Conservation (phyloP, 805 yeast species). For the Saturnispora gosingensis region DNA sequence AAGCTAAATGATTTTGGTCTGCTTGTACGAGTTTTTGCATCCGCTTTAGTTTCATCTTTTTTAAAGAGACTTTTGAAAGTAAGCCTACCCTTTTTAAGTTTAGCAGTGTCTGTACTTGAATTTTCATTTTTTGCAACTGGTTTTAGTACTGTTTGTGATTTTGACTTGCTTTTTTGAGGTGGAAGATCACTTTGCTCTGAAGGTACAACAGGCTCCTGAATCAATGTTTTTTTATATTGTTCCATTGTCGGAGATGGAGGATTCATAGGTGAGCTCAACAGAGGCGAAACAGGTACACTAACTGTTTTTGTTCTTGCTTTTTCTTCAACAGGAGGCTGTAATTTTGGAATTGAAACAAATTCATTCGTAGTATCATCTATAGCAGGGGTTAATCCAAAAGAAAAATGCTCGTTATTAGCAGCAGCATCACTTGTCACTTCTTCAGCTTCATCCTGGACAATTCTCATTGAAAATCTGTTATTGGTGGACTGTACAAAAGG, state of each 20-base stretch:
- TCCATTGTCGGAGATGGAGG: conserved; percentile 13
- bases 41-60: conserved; percentile 6
- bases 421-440: conserved; percentile 1
- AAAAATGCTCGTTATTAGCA: not conserved
- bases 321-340: not conserved
- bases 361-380: conserved; percentile 1
- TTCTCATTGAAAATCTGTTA: conserved; percentile 20
- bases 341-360: not conserved
- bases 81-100: conserved; percentile 18
- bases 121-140: not conserved
- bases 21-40: not conserved
- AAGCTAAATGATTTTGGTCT: conserved; percentile 14
- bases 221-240: conserved; percentile 6
- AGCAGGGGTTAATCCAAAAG: conserved; percentile 9
- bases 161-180: not conserved
- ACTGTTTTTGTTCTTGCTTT: not conserved
- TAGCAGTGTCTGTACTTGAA: not conserved
- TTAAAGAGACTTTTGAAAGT: conserved; percentile 25
- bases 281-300: conserved; percentile 4
- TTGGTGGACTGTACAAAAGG: conserved; percentile 12
- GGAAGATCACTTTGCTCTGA: not conserved
- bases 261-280: conserved; percentile 10
- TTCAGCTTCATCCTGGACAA: conserved; percentile 6
- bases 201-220: not conserved
- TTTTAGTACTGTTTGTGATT: not conserved